A percentile compares a stretch with the other conserved stretches of the same genome.
These are phyloP conservation scores for Simmondsia chinensis DNA, from an alignment of 148 eudicot genomes.

Conservation along the genomic window DNA sequence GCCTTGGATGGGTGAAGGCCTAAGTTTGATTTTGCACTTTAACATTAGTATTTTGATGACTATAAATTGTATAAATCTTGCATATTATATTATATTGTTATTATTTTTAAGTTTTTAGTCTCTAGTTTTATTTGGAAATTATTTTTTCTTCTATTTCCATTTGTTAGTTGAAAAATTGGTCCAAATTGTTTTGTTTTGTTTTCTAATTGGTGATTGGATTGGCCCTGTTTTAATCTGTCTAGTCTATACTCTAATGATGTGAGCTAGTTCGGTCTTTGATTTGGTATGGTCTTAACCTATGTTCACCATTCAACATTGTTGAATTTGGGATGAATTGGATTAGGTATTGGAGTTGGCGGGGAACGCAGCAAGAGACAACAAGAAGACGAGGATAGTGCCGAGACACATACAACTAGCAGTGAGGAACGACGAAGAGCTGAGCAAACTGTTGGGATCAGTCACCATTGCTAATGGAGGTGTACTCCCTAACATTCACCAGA, in stretches of 20 bases:
- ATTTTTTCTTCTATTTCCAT: too few species aligned
- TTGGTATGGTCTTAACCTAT: background rate
- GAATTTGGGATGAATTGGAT: background rate
- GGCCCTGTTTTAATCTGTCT: too few species aligned
- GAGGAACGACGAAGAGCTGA: slow-evolving; percentile 32
- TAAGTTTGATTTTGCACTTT: too few species aligned
- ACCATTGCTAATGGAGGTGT: slow-evolving; percentile 38
- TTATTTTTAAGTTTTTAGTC: too few species aligned
- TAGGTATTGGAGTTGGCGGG: slow-evolving; percentile 40
- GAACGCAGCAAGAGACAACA: slow-evolving; percentile 38
- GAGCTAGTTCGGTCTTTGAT: background rate
- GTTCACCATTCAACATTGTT: background rate
- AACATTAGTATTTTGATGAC: too few species aligned
- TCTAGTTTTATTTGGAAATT: too few species aligned
- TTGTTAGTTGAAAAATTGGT: too few species aligned
- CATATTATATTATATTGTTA: too few species aligned
- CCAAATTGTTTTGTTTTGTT: too few species aligned
- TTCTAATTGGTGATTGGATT: too few species aligned
- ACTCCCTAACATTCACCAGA: slow-evolving; percentile 26
- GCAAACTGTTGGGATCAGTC: slow-evolving; percentile 29
- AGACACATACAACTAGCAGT: slow-evolving; percentile 36
- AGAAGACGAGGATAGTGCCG: slow-evolving; percentile 30
- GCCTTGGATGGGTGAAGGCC: too few species aligned
- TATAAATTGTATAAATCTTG: too few species aligned
- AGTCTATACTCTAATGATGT: background rate